A percentile compares a stretch with the other conserved stretches of the same genome.
Conservation (phyloP, 805 yeast genomes). For the Lipomyces orientalis region DNA sequence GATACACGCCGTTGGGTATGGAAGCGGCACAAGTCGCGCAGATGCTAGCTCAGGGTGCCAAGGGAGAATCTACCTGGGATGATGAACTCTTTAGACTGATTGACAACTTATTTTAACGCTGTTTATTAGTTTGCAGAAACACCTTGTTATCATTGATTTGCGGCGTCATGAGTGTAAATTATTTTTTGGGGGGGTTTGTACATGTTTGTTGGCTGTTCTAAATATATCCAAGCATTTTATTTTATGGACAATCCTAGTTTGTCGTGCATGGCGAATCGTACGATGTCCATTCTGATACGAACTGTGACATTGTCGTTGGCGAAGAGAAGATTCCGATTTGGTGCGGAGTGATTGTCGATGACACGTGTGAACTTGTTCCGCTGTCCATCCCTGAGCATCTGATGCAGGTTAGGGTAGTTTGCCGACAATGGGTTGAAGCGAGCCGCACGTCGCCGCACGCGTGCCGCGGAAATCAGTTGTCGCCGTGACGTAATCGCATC, state of each 20-base stretch:
- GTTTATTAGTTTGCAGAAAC: not conserved
- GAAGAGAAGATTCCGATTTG: not conserved
- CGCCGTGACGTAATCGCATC: not conserved
- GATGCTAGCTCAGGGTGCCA: not conserved
- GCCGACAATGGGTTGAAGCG: not conserved
- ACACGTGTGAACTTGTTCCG: not conserved
- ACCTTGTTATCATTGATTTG: not conserved
- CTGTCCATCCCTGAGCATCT: not conserved
- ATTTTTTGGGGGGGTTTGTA: not conserved
- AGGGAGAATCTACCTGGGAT: conserved; percentile 6
- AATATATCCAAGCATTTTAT: not conserved
- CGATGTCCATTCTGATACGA: not conserved
- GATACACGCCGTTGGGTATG: not conserved
- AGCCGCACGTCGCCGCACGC: not conserved
- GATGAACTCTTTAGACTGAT: conserved; percentile 18
- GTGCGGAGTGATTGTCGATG: too few species aligned
- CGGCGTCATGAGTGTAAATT: not conserved
- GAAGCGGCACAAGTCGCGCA: conserved; percentile 12
- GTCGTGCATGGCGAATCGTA: not conserved
- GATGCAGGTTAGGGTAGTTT: not conserved
- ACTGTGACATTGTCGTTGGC: not conserved
- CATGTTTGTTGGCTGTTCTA: too few species aligned
- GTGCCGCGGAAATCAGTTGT: not conserved
- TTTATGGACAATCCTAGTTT: too few species aligned
- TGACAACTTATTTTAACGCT: conserved; percentile 17